Evolutionary conservation across 2,329 filamentous ascomycete genomes (phyloP).

Genomic region (Hymenoscyphus fraxineus): DNA sequence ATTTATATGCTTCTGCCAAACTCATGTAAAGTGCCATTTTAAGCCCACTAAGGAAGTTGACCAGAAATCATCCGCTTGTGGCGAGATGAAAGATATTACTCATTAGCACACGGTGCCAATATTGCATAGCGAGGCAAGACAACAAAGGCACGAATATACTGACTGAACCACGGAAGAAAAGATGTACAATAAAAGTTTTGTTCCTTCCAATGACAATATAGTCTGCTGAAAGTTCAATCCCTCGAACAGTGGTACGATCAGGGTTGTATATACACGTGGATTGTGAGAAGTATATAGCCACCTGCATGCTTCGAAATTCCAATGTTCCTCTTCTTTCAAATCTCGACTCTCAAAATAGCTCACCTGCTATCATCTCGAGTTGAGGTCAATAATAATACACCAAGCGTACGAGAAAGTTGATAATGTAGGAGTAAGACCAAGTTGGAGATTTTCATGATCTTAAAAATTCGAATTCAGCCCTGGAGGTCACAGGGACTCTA

Average conservation of each 20-base stretch:
- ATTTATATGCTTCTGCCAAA: too few relatives aligned
- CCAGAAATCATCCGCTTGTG: not conserved
- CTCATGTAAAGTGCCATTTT: too few relatives aligned
- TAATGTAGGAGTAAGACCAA: slow-evolving; percentile 23
- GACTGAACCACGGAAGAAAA: not conserved
- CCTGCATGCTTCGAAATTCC: not conserved
- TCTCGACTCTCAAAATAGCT: not conserved
- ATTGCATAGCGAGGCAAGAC: not conserved
- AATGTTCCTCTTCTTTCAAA: not conserved
- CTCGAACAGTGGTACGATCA: not conserved
- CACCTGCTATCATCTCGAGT: not conserved
- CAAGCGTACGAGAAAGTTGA: slow-evolving; percentile 24
- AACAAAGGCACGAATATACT: not conserved
- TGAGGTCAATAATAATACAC: not conserved
- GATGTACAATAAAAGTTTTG: not conserved
- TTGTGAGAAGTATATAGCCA: not conserved
- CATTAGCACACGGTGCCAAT: not conserved
- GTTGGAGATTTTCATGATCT: not conserved
- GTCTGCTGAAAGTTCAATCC: not conserved
- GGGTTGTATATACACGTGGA: not conserved
- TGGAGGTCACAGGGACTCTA: slow-evolving; percentile 21
- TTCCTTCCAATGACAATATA: not conserved
- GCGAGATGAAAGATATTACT: not conserved
- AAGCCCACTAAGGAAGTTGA: not conserved
- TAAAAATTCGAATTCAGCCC: slow-evolving; percentile 10